A percentile compares a stretch with the other conserved stretches of the same genome.
These are phyloP conservation scores for Alternaria sp. DNA, from an alignment of 2,329 filamentous ascomycete species.

Conservation along the genomic window DNA sequence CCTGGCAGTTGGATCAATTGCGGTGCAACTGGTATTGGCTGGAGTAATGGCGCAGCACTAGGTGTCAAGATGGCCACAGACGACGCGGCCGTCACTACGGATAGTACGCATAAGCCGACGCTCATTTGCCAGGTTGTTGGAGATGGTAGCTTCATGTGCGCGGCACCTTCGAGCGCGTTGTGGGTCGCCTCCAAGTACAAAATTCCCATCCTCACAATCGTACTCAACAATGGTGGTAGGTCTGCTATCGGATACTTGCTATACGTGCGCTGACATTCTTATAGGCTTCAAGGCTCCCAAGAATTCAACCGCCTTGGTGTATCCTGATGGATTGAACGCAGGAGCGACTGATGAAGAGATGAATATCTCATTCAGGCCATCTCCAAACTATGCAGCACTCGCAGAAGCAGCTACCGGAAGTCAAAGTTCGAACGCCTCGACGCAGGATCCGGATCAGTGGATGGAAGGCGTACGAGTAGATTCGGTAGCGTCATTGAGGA, in stretches of 20 bases:
- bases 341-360: not conserved
- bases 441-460: not conserved
- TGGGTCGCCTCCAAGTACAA: not conserved
- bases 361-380: not conserved
- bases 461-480: not conserved
- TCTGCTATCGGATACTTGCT: not conserved
- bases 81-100: not conserved
- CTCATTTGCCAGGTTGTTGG: not conserved
- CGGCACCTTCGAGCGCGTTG: not conserved
- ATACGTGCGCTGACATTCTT: not conserved
- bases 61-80: not conserved
- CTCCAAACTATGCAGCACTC: not conserved
- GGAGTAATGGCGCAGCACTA: not conserved
- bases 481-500: not conserved
- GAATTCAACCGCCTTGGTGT: not conserved
- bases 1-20: not conserved
- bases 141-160: not conserved
- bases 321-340: not conserved
- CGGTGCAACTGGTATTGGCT: not conserved
- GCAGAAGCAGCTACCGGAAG: not conserved
- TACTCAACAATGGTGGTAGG: not conserved
- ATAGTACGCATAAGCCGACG: not conserved
- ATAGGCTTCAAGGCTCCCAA: not conserved
- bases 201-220: not conserved
- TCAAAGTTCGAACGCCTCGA: not conserved